Base-by-base conservation (phyloP, 768 basidiomycete genomes). In the Serendipita sp. region DNA sequence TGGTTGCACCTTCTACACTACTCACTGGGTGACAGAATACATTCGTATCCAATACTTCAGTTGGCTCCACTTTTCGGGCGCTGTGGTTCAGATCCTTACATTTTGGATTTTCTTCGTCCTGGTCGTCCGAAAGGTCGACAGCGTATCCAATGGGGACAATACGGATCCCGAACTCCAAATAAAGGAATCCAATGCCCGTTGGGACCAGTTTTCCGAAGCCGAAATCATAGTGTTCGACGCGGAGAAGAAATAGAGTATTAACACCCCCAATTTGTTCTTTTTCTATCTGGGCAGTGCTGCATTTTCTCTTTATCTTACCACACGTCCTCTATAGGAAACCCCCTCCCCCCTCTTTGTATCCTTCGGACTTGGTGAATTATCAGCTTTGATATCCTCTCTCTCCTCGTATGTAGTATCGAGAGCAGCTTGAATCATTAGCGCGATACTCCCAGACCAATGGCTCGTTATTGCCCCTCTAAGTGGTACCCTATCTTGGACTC, bases 101-200 rank as follows among this genome's bases (percentile, higher is more conserved):
- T 58, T 58, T 24, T 58, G 13, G 53, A 22, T 58, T 13, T 58
- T 58, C 53, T n/a, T 61, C 38, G 41, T 62, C 2, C 45, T 56
- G 28, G n/a, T 44, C 44, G 41, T 34, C 17, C 14, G 3, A 30
- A 24, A 44, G 44, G 34, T 43, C 65, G 34, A 3, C 30, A 11
- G 22, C 43, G 14, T n/a, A 14, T 31, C 33, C 16, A 51, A 33
- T 13, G 28, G 11, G 24, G 11, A 11, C 22, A 33, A 28, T 11
- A 33, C 9, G 22, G 53, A 58, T 31, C 30, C 28, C 22, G 53
- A 58, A n/a, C 17, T 24, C 11, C 53, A 58, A 34, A 28, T 58
- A n/a, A n/a, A 9, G 20, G 22, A n/a, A 9, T 58, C 11, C 43
- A 65, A 34, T 60, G 50, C 3, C 41, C 42, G 42, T 9, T 51